Evolutionary conservation across 805 yeast genomes (phyloP), one percentile per base, ranked within the genome.

Genomic region (Lipomyces kockii): DNA sequence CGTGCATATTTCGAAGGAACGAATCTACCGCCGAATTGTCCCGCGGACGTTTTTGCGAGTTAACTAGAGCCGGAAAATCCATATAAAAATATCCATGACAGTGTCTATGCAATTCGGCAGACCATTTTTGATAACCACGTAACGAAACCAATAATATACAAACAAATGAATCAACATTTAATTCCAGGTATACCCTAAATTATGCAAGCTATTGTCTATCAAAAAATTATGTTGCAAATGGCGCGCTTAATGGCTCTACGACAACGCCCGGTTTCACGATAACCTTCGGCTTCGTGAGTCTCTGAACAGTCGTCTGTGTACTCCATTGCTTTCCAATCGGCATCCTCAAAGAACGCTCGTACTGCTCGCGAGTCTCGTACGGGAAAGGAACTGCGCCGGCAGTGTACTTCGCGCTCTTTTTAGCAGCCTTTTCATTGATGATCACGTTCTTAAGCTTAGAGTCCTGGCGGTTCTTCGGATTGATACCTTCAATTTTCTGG

Each of bases 251-350:
- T 22, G 99, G 99, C 78, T 92, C 97, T 72, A 95, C 91, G 60
- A 93, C 92, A 68, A 86, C 84, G 74, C 98, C 97, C 71, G 91
- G 91, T 78, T 92, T 93, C 60, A 91, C 89, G 69, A 91, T 83
- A 53, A 95, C 88, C 74, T 90, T 85, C 54, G 99, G 98, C 87
- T 90, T 92, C 60, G 95, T 91, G 73, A 91, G 81, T 76, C 87
- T 87, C 81, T 92, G 97, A 81, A 90, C 95, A 2, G 97, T 87
- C 63, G 87, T 89, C 76, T 91, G 87, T 6, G 97, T 86, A 8
- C 94, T 88, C 98, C 98, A 95, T 79, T 95, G 97, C 78, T 91
- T 96, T 32, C 98, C 98, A 68, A 95, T 82, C n/a, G 98, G 98
- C 92, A 92, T 89, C 76, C 97, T 86, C 75, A 95, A 82, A 4